These are phyloP conservation scores for Populus hybrid DNA, from an alignment of 441 rosid species.

Conservation along the genomic window DNA sequence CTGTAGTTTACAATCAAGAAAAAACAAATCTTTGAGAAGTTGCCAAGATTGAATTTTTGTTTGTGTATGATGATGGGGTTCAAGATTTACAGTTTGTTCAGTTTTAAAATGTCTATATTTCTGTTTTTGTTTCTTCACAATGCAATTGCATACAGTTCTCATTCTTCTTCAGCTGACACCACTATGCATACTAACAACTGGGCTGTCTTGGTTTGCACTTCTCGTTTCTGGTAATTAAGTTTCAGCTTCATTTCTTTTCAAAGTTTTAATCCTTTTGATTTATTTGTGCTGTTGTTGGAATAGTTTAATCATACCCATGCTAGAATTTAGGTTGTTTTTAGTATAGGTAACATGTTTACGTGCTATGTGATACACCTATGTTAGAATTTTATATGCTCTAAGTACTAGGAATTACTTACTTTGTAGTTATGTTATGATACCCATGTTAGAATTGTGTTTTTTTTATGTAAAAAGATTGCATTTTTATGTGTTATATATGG, in stretches of 20 bases:
- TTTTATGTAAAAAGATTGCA: not conserved
- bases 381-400: not conserved
- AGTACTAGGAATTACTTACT: not conserved
- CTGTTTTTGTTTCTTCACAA: slow-evolving; percentile 27
- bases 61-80: slow-evolving; percentile 9
- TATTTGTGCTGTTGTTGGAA: not conserved
- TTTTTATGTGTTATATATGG: not conserved
- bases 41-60: no score
- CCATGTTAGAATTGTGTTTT: not conserved
- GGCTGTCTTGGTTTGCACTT: slow-evolving; percentile 98
- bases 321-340: not conserved
- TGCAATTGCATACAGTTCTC: slow-evolving; percentile 28
- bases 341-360: not conserved
- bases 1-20: not conserved
- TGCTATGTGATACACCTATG: not conserved
- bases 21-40: not conserved
- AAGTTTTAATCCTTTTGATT: not conserved
- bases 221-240: slow-evolving; percentile 78
- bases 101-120: slow-evolving; percentile 13
- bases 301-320: not conserved
- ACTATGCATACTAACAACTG: slow-evolving; percentile 90
- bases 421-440: not conserved
- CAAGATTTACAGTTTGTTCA: slow-evolving; percentile 23
- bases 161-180: slow-evolving; percentile 51
- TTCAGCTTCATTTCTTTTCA: slow-evolving; percentile 3